A percentile compares a stretch with the other conserved stretches of the same genome.
Evolutionary conservation across 768 basidiomycete genomes (phyloP).

Genomic region (Termitomyces sp.): DNA sequence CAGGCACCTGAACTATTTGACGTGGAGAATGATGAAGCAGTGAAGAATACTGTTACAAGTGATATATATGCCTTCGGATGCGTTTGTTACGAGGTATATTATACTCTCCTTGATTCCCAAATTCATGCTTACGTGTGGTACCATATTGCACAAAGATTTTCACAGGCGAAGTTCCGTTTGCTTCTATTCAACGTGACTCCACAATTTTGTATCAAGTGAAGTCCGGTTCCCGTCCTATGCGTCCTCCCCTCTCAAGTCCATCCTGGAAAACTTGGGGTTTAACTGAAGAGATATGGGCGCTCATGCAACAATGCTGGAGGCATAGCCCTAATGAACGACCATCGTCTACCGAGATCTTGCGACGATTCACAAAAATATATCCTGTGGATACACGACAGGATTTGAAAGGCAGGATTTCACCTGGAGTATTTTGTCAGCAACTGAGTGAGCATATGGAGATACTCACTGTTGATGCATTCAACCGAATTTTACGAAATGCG

Average conservation of each 20-base stretch:
- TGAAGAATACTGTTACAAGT: background rate
- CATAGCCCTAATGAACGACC: background rate
- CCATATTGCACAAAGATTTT: background rate
- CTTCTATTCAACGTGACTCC: background rate
- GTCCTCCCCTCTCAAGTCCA: background rate
- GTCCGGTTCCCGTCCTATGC: background rate
- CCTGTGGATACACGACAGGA: background rate
- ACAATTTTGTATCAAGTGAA: background rate
- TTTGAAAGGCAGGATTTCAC: background rate
- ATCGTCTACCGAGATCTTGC: background rate
- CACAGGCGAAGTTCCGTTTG: background rate
- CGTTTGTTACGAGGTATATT: background rate
- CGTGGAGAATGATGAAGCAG: background rate
- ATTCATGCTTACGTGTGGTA: background rate
- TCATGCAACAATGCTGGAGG: background rate
- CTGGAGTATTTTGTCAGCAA: background rate
- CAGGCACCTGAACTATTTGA: background rate
- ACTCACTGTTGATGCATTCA: background rate
- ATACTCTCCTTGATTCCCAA: background rate
- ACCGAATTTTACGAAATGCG: background rate
- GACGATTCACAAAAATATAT: background rate
- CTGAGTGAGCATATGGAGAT: background rate
- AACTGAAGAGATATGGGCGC: background rate
- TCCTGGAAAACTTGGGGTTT: background rate
- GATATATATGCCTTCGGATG: background rate